Evolutionary conservation across 1,139 yeast species (phyloP), one percentile per base, ranked within the genome.

Genomic region (Scheffersomyces cryptocercus): DNA sequence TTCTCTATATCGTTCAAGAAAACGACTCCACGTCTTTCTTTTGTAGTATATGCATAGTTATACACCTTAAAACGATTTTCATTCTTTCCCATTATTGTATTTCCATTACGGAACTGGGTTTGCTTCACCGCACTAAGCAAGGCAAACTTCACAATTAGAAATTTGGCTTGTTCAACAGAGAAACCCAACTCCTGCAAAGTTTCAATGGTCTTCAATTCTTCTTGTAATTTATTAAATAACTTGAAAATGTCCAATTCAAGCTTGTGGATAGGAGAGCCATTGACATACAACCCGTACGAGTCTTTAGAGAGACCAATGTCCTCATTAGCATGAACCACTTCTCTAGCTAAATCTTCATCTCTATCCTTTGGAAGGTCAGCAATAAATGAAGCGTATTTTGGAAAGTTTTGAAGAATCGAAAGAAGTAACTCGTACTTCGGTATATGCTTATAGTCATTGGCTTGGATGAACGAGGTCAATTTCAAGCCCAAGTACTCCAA

Each of bases 1-100:
- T 52, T 58, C 52, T 84, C 95, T 10, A 93, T 65, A 62, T 93
- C 85, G 55, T 91, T 95, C 53, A 91, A 73, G 68, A 84, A 91
- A 1, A 86, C 73, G 6, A 91, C 78, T 0, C 81, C 79, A 12
- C 71, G 68, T 32, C 51, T 53, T 3, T 48, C 49, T 12, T 65
- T 60, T 11, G 70, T 65, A 36, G 69, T 59, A 34, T 73, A 74
- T 0, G 55, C 49, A 10, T 67, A 59, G 35, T 64, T 57, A 48
- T 58, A 70, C 3, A 76, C 59, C 35, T 54, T 59, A 49, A 64
- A 73, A 43, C 79, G 55, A 51, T 70, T 73, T 36, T 67, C 71
- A 44, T 70, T 69, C 15, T 58, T 50, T 0, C 71, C 70, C 68
- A 65, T 61, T 5, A 65, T 45, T 0, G 67, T 51, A 34, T 70